Base-by-base conservation (phyloP, 371 early-diverging fungal species). In the Haplosporangium sp. region DNA sequence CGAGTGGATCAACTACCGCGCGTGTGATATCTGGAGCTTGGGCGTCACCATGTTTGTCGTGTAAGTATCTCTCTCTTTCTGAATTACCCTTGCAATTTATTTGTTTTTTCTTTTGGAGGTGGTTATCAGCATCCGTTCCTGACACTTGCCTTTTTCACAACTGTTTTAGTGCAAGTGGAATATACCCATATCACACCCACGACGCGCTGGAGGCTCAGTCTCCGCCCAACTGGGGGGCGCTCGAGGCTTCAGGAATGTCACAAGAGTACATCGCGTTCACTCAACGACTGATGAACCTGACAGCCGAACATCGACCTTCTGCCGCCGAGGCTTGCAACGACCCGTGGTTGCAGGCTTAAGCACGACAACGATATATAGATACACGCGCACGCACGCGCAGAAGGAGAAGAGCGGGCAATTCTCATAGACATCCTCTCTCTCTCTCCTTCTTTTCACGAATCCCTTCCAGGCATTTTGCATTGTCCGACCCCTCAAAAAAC, bases 1-100 rank as follows among this genome's bases (percentile, higher is more conserved):
- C 20, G 77, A 77, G 18, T 77, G 77, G 77, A 77, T 77, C 61
- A 77, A 77, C 63, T 77, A 77, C 37, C 71, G 77, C n/a, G 77
- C 77, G 3, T 77, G 77, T 55, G 77, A 77, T 57, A 77, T 77
- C 53, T 77, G 77, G 77, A 71, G 72, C 20, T 50, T 77, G 64
- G 77, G 77, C 10, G 77, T 77, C 10, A 77, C 77, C 45, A 77
- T 77, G 77, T 77, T 77, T 67, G 77, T 77, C 11, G 54, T 77
- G 71, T 75, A 75, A 66, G 75, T 69, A 1, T 38, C 45, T 43
- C 13, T 51, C 20, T 50, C 20, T 54, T 20, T 20, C n/a, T 36
- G 36, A 43, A 6, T 10, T 10, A 7, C 6, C 16, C 20, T 13
- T 23, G 5, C 10, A 4, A 45, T 43, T 59, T 37, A 9, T 40